Evolutionary conservation across 768 basidiomycete species (phyloP).

Genomic region (Lentinus tigrinus): DNA sequence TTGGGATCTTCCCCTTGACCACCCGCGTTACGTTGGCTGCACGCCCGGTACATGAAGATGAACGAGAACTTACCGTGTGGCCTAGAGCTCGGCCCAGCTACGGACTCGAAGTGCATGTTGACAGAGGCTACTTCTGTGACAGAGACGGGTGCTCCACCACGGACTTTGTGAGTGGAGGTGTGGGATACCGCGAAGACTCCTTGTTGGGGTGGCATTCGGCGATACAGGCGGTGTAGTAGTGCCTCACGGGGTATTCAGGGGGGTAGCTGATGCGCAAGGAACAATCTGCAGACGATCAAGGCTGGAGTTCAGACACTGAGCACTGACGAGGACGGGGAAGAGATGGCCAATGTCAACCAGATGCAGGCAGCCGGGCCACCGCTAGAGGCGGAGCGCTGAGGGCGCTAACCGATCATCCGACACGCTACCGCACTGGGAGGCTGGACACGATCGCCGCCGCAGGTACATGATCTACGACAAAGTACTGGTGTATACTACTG

Average conservation of each 20-base stretch:
- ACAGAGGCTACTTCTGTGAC: conserved; percentile 28
- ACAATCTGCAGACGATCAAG: neutral
- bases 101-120: conserved; percentile 35
- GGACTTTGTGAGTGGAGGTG: conserved; percentile 43
- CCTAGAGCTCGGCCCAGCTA: conserved; percentile 45
- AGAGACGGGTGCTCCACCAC: conserved; percentile 28
- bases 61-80: conserved; percentile 29
- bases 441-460: neutral
- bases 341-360: neutral
- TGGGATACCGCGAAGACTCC: conserved; percentile 67
- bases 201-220: conserved; percentile 65
- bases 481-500: too few relatives aligned
- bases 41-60: conserved; percentile 8
- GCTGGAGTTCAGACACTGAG: neutral
- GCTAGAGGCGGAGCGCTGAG: neutral
- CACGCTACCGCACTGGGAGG: neutral
- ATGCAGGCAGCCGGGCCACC: neutral
- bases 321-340: neutral
- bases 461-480: too few relatives aligned
- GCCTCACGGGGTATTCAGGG: neutral
- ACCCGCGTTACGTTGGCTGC: conserved; percentile 4
- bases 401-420: neutral
- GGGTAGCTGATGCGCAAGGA: neutral
- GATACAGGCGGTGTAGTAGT: neutral
- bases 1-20: conserved; percentile 41